Evolutionary conservation across 345 rosid genomes (phyloP).

Genomic region (Brassica carinata): DNA sequence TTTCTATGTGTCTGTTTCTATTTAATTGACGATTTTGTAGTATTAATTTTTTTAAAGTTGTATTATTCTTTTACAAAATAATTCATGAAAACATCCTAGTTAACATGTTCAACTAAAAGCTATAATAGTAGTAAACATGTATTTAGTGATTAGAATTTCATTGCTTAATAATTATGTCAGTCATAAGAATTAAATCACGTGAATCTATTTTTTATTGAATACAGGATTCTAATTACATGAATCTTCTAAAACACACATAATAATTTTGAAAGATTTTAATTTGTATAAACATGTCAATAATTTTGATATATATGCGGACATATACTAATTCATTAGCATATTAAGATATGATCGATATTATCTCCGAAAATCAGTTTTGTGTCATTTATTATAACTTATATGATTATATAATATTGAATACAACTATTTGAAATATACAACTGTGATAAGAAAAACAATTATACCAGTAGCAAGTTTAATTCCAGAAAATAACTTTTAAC

Average conservation of each 20-base stretch:
- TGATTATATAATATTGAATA: too few relatives aligned
- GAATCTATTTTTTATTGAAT: background rate
- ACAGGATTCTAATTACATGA: background rate
- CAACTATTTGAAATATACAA: background rate
- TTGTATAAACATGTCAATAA: background rate
- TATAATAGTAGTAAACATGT: background rate
- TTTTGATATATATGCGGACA: background rate
- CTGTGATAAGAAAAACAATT: background rate
- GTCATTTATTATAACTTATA: too few relatives aligned
- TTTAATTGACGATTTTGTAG: background rate
- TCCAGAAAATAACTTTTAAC: background rate
- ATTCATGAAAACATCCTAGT: background rate
- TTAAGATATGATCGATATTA: background rate
- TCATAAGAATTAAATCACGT: background rate
- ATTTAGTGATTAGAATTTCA: background rate
- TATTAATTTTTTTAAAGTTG: background rate
- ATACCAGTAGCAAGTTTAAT: background rate
- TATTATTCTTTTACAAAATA: background rate
- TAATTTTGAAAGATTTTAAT: background rate
- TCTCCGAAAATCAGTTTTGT: background rate
- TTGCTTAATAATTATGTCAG: background rate
- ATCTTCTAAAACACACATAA: background rate
- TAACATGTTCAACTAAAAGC: background rate
- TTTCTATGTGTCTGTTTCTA: conserved; percentile 14
- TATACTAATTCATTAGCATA: background rate